Base-by-base conservation (phyloP, 192 early-diverging fungal species). In the Backusella tarrabulga region DNA sequence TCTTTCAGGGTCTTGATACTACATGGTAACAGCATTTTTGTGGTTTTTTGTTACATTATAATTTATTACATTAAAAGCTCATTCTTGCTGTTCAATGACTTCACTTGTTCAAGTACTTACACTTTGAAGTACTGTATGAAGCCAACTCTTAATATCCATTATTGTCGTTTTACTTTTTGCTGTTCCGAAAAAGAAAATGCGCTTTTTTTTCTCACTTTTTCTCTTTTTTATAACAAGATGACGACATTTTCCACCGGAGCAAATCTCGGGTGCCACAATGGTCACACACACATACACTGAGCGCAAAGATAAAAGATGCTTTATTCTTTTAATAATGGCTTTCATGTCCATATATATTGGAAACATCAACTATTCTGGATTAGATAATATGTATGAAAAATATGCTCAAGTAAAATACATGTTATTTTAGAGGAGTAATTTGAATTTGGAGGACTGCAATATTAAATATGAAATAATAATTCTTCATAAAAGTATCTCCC, bases 1-100 rank as follows among this genome's bases (percentile, higher is more conserved):
- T 71, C 90, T 84, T 17, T 91, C 91, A 26, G 83, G 73, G 68
- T 90, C 81, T 23, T 83, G 81, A 76, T 94, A 94, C 91, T 94
- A 77, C 29, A 36, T 50, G 15, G 6, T 19, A 14, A 17, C 12
- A 5, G 17, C 12, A 6, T 50, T 19, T 50, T 50, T 50, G 15
- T 50, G 4, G 29, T 32, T 32, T 32, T 32, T 32, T 32, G 32
- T 32, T 32, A 32, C 0, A 3, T 32, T 32, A 3, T 32, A 3
- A 32, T 32, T 32, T 32, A 50, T 6, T n/a, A 7, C 46, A 50
- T 50, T 50, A 50, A 6, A 32, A 3, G 38, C 11, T 11, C 38
- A 40, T 17, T 50, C 19, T n/a, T n/a, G 46, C 6, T 50, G 42
- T 21, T 19, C 4, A 50, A 50, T 44, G 42, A 44, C 42, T 17